Evolutionary conservation across 2,329 filamentous ascomycete species (phyloP).

Genomic region (Zasmidium citrigriseum): DNA sequence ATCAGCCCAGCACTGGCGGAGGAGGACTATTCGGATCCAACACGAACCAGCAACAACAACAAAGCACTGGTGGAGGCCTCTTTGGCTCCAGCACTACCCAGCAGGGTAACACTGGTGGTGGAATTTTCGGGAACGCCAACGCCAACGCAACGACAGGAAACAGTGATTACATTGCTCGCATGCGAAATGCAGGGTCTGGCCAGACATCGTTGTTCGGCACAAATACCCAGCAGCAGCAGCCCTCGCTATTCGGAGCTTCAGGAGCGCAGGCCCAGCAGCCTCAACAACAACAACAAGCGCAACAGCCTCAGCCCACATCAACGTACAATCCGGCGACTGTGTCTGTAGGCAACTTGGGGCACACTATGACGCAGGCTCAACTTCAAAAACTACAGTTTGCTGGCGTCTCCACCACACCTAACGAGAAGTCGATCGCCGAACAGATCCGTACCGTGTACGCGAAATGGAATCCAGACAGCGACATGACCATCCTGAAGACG

Average conservation of each 20-base stretch:
- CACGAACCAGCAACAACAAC: slow-evolving; percentile 5
- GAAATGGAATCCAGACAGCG: slow-evolving; percentile 69
- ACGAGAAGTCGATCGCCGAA: slow-evolving; percentile 72
- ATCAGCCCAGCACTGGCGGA: slow-evolving; percentile 25
- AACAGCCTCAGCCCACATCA: slow-evolving; percentile 11
- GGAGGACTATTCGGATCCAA: slow-evolving; percentile 9
- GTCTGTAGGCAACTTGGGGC: slow-evolving; percentile 20
- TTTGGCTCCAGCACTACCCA: slow-evolving; percentile 22
- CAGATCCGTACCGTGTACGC: slow-evolving; percentile 70
- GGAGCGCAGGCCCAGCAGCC: slow-evolving; percentile 33
- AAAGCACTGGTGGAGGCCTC: slow-evolving; percentile 12
- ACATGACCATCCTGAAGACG: slow-evolving; percentile 68
- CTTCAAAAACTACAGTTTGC: slow-evolving; percentile 28
- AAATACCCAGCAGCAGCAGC: slow-evolving; percentile 7
- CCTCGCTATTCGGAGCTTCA: slow-evolving; percentile 20
- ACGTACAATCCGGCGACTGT: slow-evolving; percentile 24
- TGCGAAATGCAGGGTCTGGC: too few relatives aligned
- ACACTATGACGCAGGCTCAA: slow-evolving; percentile 28
- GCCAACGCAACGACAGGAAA: neutral
- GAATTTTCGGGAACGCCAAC: slow-evolving; percentile 9
- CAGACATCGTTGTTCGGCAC: slow-evolving; percentile 25
- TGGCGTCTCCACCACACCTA: slow-evolving; percentile 22
- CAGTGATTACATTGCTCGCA: neutral
- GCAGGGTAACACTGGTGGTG: slow-evolving; percentile 6
- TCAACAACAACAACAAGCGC: slow-evolving; percentile 31